Evolutionary conservation across 768 basidiomycete genomes (phyloP).

Genomic region (Phaffia australis): DNA sequence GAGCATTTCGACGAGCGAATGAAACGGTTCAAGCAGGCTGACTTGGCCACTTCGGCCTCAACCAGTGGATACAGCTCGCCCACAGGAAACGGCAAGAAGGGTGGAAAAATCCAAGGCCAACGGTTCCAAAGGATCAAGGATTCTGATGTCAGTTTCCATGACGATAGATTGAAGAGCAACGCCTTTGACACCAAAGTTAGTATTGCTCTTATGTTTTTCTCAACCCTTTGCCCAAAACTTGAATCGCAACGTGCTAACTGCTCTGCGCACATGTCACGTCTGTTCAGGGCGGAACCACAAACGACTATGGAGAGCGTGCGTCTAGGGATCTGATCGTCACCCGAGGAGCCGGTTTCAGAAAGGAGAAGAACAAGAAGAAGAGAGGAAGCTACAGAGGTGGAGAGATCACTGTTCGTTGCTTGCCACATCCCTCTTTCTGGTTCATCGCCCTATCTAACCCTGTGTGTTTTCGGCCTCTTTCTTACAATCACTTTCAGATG

Average conservation of each 20-base stretch:
- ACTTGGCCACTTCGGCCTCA: neutral
- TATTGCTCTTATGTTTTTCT: constrained; percentile 12
- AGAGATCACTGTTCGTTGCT: constrained; percentile 68
- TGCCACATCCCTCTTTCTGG: too few relatives aligned
- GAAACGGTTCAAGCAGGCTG: constrained; percentile 12
- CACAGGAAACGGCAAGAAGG: neutral
- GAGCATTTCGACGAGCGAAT: constrained; percentile 15
- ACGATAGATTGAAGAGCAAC: constrained; percentile 55
- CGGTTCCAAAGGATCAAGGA: constrained; percentile 66
- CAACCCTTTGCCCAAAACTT: neutral
- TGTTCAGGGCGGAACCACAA: constrained; percentile 43
- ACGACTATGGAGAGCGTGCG: constrained; percentile 82
- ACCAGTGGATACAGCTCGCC: neutral
- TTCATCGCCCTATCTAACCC: neutral
- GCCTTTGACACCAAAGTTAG: constrained; percentile 67
- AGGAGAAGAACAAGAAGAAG: constrained; percentile 99
- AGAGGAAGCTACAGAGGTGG: constrained; percentile 87
- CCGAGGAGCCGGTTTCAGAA: constrained; percentile 85
- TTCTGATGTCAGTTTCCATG: constrained; percentile 47
- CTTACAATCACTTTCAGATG: constrained; percentile 11
- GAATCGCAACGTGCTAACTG: neutral
- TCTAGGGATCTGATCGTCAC: constrained; percentile 82
- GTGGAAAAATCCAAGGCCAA: constrained; percentile 4
- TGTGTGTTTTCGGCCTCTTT: neutral
- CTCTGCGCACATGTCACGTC: neutral